phyloP scores from a whole-genome alignment of 2,329 filamentous ascomycete genomes.

The Nemania sp. region DNA sequence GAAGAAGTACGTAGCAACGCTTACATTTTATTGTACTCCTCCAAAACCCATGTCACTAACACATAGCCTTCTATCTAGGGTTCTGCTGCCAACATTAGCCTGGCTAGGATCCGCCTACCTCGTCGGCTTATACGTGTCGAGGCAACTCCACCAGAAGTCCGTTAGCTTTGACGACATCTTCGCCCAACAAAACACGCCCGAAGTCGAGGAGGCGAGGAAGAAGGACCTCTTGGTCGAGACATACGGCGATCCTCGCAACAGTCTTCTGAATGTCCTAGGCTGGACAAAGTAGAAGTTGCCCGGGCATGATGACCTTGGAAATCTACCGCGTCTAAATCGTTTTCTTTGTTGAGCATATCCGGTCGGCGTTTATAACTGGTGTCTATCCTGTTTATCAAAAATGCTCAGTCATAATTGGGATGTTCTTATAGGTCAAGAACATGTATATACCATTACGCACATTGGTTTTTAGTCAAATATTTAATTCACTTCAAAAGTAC shows the following conservation, averaged over 20 bases:
- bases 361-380: constrained; percentile 24
- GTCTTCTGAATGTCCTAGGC: constrained; percentile 49
- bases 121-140: constrained; percentile 44
- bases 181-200: constrained; percentile 50
- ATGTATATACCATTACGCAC: constrained; percentile 12
- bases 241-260: constrained; percentile 50
- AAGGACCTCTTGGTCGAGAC: constrained; percentile 43
- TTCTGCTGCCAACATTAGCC: constrained; percentile 32
- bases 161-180: constrained; percentile 48
- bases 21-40: neutral
- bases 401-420: neutral
- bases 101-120: constrained; percentile 39
- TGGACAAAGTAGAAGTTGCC: constrained; percentile 42
- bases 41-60: neutral
- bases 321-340: neutral
- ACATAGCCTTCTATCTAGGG: constrained; percentile 16
- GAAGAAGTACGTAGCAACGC: constrained; percentile 40
- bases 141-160: constrained; percentile 42
- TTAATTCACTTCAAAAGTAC: neutral
- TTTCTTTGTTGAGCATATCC: constrained; percentile 29
- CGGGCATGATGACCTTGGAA: neutral
- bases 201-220: constrained; percentile 47
- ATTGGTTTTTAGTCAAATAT: neutral
- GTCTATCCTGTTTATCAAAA: constrained; percentile 4
- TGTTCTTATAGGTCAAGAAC: constrained; percentile 4